Evolutionary conservation across 1,284 basidiomycete species (phyloP), one percentile per base, ranked within the genome.

Genomic region (Sanghuangporus weigelae): DNA sequence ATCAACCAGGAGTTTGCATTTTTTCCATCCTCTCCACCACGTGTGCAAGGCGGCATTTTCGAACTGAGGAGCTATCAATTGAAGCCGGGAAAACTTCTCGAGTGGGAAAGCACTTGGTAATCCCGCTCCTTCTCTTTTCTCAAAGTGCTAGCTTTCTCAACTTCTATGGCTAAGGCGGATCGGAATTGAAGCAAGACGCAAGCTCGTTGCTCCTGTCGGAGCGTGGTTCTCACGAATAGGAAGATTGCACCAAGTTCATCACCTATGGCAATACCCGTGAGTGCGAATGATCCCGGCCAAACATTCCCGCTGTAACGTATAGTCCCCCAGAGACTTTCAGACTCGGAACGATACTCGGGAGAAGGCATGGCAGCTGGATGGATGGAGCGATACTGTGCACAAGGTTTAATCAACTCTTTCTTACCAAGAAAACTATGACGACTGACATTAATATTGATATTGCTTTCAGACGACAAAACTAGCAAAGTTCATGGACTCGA

Each of bases 221-320:
- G 95, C 95, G 14, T 97, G 94, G 92, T 97, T 95, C 77, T 89
- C 91, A 50, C 95, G 97, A 76, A 83, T 96, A 53, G 95, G 96
- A 51, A 84, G 89, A 62, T 79, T 96, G 60, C 93, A 96, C 75
- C 85, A 93, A 70, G 93, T 96, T 19, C 91, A 96, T 73, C 94
- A 96, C 76, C 83, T 96, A 76, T 96, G 94, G 95, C 93, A 95
- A 76, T 96, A 95, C 73, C 86, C 89, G 90, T 93, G 70, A 72
- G 91, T 81, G 35, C 4, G 40, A 2, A 42, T 42, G 40, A 42
- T 42, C 40, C 40, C 40, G 6, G 40, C 40, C 26, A 31, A 3
- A 31, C 26, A 3, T 31, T 31, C 26, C 26, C 26, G 26, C 26
- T 31, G 26, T 31, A 31, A 31, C 26, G 26, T 31, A 31, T 31